A percentile compares a stretch with the other conserved stretches of the same genome.
Evolutionary conservation across 2,329 filamentous ascomycete species (phyloP).

Genomic region (Aspergillus tamarii): DNA sequence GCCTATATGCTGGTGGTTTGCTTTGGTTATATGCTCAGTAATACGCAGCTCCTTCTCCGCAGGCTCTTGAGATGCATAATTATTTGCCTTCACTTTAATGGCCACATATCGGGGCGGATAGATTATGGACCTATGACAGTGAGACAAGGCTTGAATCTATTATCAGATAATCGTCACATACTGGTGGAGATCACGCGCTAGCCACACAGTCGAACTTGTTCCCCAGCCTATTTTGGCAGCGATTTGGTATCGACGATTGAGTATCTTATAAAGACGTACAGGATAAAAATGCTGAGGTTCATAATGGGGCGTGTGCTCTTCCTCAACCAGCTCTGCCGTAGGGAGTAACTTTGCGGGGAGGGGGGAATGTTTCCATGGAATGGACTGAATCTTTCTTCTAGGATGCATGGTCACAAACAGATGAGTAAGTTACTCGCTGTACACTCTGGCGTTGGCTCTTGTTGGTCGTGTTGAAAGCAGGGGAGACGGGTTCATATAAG

Average conservation of each 20-base stretch:
- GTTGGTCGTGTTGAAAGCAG: no score
- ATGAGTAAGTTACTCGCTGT: no score
- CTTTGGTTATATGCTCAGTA: constrained; percentile 31
- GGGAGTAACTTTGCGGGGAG: no score
- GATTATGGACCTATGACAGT: constrained; percentile 28
- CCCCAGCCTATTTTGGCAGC: constrained; percentile 46
- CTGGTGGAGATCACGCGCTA: constrained; percentile 36
- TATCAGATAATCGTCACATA: constrained; percentile 17
- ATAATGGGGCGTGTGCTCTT: constrained; percentile 20
- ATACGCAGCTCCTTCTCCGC: constrained; percentile 37
- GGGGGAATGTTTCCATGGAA: no score
- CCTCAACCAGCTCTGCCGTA: no score
- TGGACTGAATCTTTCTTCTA: no score
- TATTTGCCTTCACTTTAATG: constrained; percentile 39
- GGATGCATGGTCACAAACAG: no score
- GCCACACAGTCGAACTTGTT: constrained; percentile 46
- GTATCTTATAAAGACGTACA: constrained; percentile 20
- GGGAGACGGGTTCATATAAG: no score
- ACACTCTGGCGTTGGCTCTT: no score
- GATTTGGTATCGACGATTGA: constrained; percentile 42
- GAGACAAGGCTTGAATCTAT: constrained; percentile 9
- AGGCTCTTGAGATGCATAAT: constrained; percentile 21
- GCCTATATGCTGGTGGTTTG: constrained; percentile 34
- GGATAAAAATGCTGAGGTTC: constrained; percentile 22
- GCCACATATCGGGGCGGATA: constrained; percentile 34